These are phyloP conservation scores for Sphagnum tenellum DNA, from an alignment of 225 moss, liverwort and hornwort species.

Conservation along the genomic window DNA sequence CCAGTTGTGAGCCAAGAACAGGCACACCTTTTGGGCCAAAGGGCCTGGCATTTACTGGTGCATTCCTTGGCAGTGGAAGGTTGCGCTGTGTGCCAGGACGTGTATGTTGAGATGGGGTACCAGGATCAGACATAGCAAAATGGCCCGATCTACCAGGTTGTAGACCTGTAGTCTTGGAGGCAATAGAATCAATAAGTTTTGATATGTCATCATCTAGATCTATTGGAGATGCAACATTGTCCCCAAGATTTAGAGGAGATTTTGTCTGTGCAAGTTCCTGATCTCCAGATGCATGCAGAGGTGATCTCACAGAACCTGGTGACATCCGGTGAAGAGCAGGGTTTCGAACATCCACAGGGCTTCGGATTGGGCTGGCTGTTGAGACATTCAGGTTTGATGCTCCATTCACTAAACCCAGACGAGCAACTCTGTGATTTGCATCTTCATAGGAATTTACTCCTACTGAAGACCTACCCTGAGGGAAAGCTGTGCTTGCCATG, in stretches of 20 bases:
- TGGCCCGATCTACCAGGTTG: conserved; percentile 29
- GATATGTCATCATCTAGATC: conserved; percentile 84
- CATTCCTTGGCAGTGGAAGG: conserved; percentile 14
- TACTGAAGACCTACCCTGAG: conserved; percentile 43
- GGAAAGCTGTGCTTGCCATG: conserved; percentile 43
- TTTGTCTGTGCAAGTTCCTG: conserved; percentile 63
- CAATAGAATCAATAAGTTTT: conserved; percentile 83
- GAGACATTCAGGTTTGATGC: conserved; percentile 23
- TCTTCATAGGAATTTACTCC: conserved; percentile 47
- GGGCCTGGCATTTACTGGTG: conserved; percentile 22
- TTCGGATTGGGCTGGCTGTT: conserved; percentile 37
- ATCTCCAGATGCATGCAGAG: conserved; percentile 48
- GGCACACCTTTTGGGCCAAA: conserved; percentile 25
- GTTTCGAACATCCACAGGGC: conserved; percentile 47
- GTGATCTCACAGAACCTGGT: conserved; percentile 34
- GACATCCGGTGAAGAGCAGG: conserved; percentile 48
- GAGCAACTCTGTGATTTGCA: conserved; percentile 61
- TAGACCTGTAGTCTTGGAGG: conserved; percentile 53
- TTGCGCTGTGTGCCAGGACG: conserved; percentile 15
- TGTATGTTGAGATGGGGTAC: not conserved
- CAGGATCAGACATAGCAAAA: conserved; percentile 51
- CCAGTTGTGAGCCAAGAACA: conserved; percentile 43
- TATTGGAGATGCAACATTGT: conserved; percentile 92
- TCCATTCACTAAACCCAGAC: conserved; percentile 49
- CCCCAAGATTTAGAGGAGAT: conserved; percentile 78